Evolutionary conservation across 2,329 filamentous ascomycete species (phyloP).

Genomic region (Penicillium glabrum): DNA sequence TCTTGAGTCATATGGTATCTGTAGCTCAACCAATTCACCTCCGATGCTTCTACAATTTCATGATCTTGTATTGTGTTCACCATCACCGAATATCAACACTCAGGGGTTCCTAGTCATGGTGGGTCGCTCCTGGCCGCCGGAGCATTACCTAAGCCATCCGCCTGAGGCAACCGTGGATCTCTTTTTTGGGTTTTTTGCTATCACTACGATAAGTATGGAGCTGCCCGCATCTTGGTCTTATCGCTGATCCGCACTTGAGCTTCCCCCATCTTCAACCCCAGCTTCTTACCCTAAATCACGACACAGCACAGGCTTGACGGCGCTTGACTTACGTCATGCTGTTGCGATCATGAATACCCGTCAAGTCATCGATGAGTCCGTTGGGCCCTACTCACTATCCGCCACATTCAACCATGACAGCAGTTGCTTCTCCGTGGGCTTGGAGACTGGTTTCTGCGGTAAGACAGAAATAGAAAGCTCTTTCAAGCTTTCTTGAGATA

Average conservation of each 20-base stretch:
- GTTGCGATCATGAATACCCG: slow-evolving; percentile 76
- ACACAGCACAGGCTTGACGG: neutral
- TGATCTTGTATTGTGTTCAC: neutral
- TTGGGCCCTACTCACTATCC: slow-evolving; percentile 73
- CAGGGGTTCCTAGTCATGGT: slow-evolving; percentile 26
- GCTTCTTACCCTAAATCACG: neutral
- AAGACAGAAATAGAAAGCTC: slow-evolving; percentile 34
- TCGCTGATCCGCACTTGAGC: slow-evolving; percentile 15
- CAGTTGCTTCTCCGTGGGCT: slow-evolving; percentile 81
- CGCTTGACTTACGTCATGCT: slow-evolving; percentile 9
- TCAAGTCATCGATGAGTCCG: slow-evolving; percentile 76
- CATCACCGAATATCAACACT: slow-evolving; percentile 7
- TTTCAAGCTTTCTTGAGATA: neutral
- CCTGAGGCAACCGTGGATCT: slow-evolving; percentile 14
- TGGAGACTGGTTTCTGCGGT: slow-evolving; percentile 85
- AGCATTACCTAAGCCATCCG: slow-evolving; percentile 11
- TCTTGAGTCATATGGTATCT: neutral
- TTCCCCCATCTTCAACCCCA: neutral
- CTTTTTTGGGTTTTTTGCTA: neutral
- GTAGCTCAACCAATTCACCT: neutral
- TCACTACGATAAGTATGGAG: slow-evolving; percentile 1
- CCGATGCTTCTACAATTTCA: neutral
- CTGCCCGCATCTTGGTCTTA: slow-evolving; percentile 26
- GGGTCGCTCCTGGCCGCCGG: slow-evolving; percentile 28
- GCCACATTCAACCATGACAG: slow-evolving; percentile 82